Conservation (phyloP, 441 rosid species). For the Omphalea diandra region DNA sequence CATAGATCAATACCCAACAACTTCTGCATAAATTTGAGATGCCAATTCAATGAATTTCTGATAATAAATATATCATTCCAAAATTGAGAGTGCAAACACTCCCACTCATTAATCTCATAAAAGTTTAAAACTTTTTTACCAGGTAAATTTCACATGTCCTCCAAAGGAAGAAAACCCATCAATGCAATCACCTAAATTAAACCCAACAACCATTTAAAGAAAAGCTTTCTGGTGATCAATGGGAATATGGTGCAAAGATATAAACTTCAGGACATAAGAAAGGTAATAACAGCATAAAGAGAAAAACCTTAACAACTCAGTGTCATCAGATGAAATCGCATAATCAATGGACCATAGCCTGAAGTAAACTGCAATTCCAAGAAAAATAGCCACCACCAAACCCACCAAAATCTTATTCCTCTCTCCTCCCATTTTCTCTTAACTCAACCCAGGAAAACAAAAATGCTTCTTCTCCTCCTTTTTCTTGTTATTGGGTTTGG, state of each 20-base stretch:
- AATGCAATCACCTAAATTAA: neutral
- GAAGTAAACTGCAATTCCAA: conserved; percentile 73
- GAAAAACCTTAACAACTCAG: conserved; percentile 73
- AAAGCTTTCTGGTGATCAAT: neutral
- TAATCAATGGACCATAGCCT: conserved; percentile 90
- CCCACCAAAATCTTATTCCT: conserved; percentile 54
- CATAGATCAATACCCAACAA: neutral
- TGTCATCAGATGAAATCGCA: conserved; percentile 60
- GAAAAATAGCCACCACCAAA: conserved; percentile 54
- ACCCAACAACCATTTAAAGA: neutral
- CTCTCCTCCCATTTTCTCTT: conserved; percentile 42
- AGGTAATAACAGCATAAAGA: too few relatives aligned
- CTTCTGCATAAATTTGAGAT: neutral
- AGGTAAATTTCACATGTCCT: neutral
- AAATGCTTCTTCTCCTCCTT: too few relatives aligned
- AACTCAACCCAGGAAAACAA: neutral
- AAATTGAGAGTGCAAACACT: too few relatives aligned
- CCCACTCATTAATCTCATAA: neutral
- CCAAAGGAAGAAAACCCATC: conserved; percentile 5
- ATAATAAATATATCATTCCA: too few relatives aligned
- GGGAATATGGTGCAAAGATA: neutral
- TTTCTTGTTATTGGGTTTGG: neutral
- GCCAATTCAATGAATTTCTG: neutral
- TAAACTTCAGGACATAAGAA: too few relatives aligned
- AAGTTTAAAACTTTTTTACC: neutral